These are phyloP conservation scores for Pyrenula massariospora DNA, from an alignment of 495 filamentous ascomycete genomes.

Conservation along the genomic window DNA sequence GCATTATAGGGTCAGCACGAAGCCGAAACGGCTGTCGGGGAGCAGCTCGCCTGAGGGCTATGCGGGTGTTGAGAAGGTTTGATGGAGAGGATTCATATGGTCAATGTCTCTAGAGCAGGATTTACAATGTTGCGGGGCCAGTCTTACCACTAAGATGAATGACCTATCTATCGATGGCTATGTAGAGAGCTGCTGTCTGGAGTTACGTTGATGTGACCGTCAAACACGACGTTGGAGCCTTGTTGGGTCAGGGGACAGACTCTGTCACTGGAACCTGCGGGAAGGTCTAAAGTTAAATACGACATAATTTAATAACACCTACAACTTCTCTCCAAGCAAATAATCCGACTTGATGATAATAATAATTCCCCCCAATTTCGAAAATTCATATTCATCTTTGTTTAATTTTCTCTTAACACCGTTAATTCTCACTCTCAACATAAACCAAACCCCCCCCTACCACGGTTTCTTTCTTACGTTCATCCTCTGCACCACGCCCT, in stretches of 20 bases:
- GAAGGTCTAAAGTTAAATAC: too few species aligned
- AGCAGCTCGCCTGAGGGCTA: not conserved
- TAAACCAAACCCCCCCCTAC: too few species aligned
- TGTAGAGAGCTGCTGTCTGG: too few species aligned
- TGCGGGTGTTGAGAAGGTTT: not conserved
- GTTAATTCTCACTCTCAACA: too few species aligned
- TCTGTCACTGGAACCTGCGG: not conserved
- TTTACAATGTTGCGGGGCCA: too few species aligned
- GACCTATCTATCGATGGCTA: too few species aligned
- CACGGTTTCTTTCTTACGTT: not conserved
- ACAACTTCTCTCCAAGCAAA: not conserved
- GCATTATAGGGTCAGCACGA: slow-evolving; percentile 57
- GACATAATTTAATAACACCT: too few species aligned
- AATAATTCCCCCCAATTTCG: not conserved
- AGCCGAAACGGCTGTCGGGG: slow-evolving; percentile 15
- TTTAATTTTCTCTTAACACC: too few species aligned
- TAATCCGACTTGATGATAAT: not conserved
- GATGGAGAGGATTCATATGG: not conserved
- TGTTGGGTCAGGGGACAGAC: not conserved
- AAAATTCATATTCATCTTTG: too few species aligned
- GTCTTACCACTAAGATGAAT: too few species aligned
- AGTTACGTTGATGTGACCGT: not conserved
- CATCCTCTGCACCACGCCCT: not conserved
- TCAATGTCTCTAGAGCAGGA: too few species aligned
- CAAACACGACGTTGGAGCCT: not conserved